Percentiles rank a stretch among this genome's conserved stretches.
Evolutionary conservation across 805 yeast species (phyloP).

Genomic region (Hermanozyma aechmeae): DNA sequence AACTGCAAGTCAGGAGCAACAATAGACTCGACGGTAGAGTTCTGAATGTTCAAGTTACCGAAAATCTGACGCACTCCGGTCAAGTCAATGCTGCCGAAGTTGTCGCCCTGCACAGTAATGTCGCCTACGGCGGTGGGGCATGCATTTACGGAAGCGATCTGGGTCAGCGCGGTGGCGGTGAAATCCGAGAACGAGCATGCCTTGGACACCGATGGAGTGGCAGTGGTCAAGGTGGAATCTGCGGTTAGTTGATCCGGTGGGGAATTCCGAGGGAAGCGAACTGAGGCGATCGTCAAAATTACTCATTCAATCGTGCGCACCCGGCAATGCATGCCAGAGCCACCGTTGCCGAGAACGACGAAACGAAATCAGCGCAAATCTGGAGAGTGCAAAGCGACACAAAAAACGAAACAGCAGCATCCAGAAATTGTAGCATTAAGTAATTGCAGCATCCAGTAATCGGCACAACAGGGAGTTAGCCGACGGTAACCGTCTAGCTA

Average conservation of each 20-base stretch:
- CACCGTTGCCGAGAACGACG: background rate
- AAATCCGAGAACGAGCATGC: conserved; percentile 56
- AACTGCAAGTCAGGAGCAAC: conserved; percentile 72
- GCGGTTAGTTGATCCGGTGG: conserved; percentile 2
- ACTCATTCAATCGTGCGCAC: background rate
- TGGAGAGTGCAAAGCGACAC: background rate
- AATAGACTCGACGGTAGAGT: conserved; percentile 59
- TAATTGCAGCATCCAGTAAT: background rate
- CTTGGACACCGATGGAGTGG: conserved; percentile 47
- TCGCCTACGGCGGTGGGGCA: conserved; percentile 81
- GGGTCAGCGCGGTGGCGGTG: conserved; percentile 74
- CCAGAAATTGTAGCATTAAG: background rate
- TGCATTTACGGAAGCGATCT: conserved; percentile 60
- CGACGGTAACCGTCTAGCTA: no score
- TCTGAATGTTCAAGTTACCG: conserved; percentile 58
- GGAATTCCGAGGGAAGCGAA: background rate
- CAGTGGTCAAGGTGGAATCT: conserved; percentile 40
- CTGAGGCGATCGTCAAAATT: background rate
- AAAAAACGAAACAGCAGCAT: background rate
- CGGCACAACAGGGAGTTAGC: no score
- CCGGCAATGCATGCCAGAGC: background rate
- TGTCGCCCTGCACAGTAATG: conserved; percentile 55
- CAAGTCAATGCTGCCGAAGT: conserved; percentile 51
- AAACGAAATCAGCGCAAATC: background rate
- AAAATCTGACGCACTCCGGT: conserved; percentile 67